phyloP scores from a whole-genome alignment of 805 yeast species.

The Nakazawaea sp. region DNA sequence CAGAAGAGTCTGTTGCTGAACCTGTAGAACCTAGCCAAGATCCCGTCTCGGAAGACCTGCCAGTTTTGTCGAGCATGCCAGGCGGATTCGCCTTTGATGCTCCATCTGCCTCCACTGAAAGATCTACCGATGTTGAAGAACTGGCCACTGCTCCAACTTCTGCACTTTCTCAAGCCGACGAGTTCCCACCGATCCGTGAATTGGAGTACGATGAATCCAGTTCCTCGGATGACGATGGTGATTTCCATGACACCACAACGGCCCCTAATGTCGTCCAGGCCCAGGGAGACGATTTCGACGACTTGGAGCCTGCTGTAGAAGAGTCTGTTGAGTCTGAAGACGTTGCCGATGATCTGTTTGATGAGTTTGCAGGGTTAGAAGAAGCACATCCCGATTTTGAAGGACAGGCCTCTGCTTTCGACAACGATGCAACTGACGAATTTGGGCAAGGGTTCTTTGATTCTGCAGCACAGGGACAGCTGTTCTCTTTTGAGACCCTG shows the following conservation, averaged over 20 bases:
- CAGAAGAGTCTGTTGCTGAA: constrained; percentile 1
- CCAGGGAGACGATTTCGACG: constrained; percentile 6
- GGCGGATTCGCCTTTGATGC: constrained; percentile 5
- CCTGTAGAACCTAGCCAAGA: not conserved
- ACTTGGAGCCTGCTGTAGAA: constrained; percentile 10
- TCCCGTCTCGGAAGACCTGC: constrained; percentile 12
- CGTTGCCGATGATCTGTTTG: constrained; percentile 19
- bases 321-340: constrained; percentile 6
- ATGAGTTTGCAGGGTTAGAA: constrained; percentile 25
- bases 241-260: constrained; percentile 2
- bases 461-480: constrained; percentile 9
- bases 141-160: not conserved
- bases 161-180: constrained; percentile 22
- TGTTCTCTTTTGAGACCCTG: constrained; percentile 30
- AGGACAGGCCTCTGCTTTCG: not conserved
- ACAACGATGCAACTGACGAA: constrained; percentile 23
- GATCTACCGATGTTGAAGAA: too few species aligned
- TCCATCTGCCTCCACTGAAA: not conserved
- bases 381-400: constrained; percentile 19
- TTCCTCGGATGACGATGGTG: constrained; percentile 30
- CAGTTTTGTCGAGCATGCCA: constrained; percentile 6
- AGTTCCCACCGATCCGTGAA: constrained; percentile 60
- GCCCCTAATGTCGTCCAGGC: constrained; percentile 11
- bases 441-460: constrained; percentile 21
- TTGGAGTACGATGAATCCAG: constrained; percentile 46